phyloP scores from a whole-genome alignment of 768 basidiomycete genomes.

The Rhizopogon rudus region DNA sequence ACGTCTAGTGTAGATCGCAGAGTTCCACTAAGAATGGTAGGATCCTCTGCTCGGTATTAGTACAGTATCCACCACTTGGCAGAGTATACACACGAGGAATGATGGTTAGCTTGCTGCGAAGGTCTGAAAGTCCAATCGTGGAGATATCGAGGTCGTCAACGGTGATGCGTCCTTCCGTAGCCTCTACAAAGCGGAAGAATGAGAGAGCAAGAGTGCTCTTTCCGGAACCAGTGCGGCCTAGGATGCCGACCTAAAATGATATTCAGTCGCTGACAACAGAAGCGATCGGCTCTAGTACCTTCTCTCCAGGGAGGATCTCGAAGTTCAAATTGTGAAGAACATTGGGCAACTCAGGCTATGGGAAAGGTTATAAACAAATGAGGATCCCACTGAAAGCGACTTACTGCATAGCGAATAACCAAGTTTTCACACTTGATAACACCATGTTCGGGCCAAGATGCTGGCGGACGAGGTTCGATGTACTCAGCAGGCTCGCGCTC shows the following conservation, averaged over 20 bases:
- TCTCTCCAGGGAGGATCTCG: constrained; percentile 67
- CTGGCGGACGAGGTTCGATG: constrained; percentile 77
- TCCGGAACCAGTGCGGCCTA: constrained; percentile 67
- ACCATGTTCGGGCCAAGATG: constrained; percentile 74
- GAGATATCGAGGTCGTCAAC: constrained; percentile 81
- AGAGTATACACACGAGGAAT: constrained; percentile 52
- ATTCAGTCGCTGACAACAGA: not conserved
- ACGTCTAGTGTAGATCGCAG: constrained; percentile 79
- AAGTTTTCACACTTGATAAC: constrained; percentile 69
- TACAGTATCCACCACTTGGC: not conserved
- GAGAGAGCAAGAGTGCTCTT: constrained; percentile 81
- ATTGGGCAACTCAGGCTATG: constrained; percentile 78
- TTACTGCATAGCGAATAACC: constrained; percentile 72
- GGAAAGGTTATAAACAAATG: not conserved
- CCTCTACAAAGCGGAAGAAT: constrained; percentile 90
- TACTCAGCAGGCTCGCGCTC: constrained; percentile 77
- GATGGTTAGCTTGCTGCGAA: constrained; percentile 73
- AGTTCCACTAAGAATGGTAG: constrained; percentile 81
- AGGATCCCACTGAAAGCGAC: constrained; percentile 20
- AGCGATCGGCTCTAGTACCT: constrained; percentile 34
- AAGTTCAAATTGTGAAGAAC: constrained; percentile 81
- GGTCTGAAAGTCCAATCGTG: constrained; percentile 73
- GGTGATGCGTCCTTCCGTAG: constrained; percentile 66
- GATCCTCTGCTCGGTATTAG: constrained; percentile 59
- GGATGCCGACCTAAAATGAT: constrained; percentile 52